Percentiles rank a stretch among this genome's conserved stretches.
Conservation (phyloP, 2,329 filamentous ascomycete species). For the Fusarium pininemorale region DNA sequence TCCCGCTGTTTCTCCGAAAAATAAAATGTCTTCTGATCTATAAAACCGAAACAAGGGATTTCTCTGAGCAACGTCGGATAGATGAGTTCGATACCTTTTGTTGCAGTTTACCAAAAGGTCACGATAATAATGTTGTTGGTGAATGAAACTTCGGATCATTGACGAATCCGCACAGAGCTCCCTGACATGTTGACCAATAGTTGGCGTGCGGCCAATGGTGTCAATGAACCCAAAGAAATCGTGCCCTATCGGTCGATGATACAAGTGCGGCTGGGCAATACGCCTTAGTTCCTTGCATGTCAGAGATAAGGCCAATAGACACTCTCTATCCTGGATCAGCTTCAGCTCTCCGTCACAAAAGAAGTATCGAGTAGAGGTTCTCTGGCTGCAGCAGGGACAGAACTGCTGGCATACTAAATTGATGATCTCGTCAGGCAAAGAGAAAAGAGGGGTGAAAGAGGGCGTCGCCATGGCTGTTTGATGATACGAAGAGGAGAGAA, state of each 20-base stretch:
- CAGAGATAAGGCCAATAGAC: not conserved
- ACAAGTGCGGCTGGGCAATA: not conserved
- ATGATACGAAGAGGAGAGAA: not conserved
- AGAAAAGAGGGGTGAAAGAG: too few species aligned
- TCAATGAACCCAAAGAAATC: not conserved
- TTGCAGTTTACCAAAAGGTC: too few species aligned
- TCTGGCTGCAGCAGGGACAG: not conserved
- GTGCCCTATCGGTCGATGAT: not conserved
- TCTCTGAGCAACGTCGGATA: too few species aligned
- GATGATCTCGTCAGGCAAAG: not conserved
- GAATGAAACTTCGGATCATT: too few species aligned
- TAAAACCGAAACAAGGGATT: too few species aligned
- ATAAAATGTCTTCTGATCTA: too few species aligned
- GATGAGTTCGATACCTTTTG: too few species aligned
- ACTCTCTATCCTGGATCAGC: not conserved
- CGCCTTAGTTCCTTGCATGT: not conserved
- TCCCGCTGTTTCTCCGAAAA: too few species aligned
- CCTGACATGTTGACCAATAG: not conserved
- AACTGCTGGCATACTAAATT: not conserved
- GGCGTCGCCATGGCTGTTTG: not conserved
- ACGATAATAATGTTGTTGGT: too few species aligned
- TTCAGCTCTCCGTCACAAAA: rapidly evolving
- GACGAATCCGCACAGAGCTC: not conserved
- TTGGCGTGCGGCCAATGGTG: not conserved
- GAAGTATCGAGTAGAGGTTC: not conserved